Base-by-base conservation (phyloP, 2,329 filamentous ascomycete species). In the Penicillium hesseltinei region DNA sequence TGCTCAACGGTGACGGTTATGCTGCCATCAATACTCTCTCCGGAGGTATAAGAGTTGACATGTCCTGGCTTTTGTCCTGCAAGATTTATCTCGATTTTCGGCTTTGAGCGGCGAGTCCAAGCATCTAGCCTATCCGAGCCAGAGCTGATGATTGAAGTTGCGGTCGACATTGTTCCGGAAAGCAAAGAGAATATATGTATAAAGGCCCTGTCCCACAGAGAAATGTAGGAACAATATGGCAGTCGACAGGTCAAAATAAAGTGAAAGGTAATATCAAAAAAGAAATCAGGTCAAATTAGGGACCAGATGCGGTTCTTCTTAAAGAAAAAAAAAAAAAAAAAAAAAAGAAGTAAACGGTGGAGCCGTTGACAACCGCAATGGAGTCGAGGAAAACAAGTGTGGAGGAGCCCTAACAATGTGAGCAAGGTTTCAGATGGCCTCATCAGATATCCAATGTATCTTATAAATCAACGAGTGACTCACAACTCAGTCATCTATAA, bases 11-110 rank as follows among this genome's bases (percentile, higher is more conserved):
- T 78, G 54, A 87, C 75, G 19, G 71, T 75, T 6, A 82, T 80
- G 27, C 75, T 77, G 13, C 84, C 84, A 54, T 84, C 76, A 53
- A 87, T 80, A 48, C 74, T 77, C 64, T 87, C 84, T 64, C 82
- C 75, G 8, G 83, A 86, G 3, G 83, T 85, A 65, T 81, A 85
- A 35, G 79, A 77, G 21, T 71, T 77, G 40, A 80, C 72, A 38
- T 75, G 74, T 9, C 69, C 66, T 6, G 68, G 61, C n/a, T 60
- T 62, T 55, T 76, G 71, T 19, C 65, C 66, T 15, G 56, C 58
- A 6, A 75, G 58, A 4, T 66, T 48, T 33, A 75, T 73, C 6
- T 67, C 60, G 46, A 75, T 58, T 35, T 69, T 70, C 4, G 72
- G 72, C 33, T 67, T 66, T 5, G 65, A 63, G 38, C 64, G 68